Percentiles rank a stretch among this genome's conserved stretches.
Conservation (phyloP, 2,329 filamentous ascomycete genomes). For the Trichoderma sp. region DNA sequence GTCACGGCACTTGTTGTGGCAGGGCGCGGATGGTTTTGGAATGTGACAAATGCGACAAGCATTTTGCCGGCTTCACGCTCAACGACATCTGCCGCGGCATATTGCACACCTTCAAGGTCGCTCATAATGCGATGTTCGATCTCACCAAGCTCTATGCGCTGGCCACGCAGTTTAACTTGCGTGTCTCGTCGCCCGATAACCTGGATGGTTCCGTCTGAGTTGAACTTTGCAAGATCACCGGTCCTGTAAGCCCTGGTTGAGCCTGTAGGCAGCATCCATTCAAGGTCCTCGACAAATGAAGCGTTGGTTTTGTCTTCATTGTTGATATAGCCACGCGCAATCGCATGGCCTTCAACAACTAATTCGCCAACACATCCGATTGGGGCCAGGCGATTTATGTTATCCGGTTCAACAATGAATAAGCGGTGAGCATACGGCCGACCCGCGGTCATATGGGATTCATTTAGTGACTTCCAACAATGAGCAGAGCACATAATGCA, state of each 20-base stretch:
- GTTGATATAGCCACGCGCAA: constrained; percentile 29
- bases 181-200: constrained; percentile 13
- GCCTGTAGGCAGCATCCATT: constrained; percentile 1
- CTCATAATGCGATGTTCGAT: constrained; percentile 12
- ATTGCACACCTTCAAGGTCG: neutral
- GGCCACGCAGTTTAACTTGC: constrained; percentile 24
- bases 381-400: constrained; percentile 25
- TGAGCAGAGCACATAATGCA: neutral
- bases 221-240: constrained; percentile 18
- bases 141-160: constrained; percentile 19
- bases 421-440: constrained; percentile 3
- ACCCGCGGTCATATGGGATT: constrained; percentile 20
- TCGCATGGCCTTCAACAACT: constrained; percentile 28
- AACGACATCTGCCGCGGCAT: constrained; percentile 11
- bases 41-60: constrained; percentile 12
- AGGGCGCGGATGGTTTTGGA: neutral
- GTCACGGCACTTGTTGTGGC: neutral
- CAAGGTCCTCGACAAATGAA: neutral
- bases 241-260: constrained; percentile 8
- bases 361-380: constrained; percentile 30
- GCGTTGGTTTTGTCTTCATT: constrained; percentile 24
- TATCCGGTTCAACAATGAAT: constrained; percentile 28
- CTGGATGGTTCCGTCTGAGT: constrained; percentile 12
- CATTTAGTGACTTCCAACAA: neutral
- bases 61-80: constrained; percentile 18